These are phyloP conservation scores for Aspergillus aculeatinus DNA, from an alignment of 2,329 filamentous ascomycete genomes.

Conservation along the genomic window DNA sequence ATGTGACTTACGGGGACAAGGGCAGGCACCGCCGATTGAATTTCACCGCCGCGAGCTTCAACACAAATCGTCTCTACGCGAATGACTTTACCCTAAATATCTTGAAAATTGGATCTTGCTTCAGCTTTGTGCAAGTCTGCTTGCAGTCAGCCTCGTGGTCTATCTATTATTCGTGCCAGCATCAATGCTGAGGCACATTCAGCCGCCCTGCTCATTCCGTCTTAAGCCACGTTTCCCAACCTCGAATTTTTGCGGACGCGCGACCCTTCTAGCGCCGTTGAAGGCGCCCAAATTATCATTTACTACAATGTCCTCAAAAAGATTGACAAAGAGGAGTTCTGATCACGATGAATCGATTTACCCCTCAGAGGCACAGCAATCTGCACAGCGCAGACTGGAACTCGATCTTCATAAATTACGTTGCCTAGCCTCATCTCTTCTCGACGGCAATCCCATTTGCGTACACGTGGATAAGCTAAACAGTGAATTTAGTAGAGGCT, in stretches of 20 bases:
- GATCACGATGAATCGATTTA: background rate
- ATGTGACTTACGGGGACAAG: background rate
- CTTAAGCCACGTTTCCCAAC: background rate
- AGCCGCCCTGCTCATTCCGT: background rate
- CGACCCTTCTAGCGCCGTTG: background rate
- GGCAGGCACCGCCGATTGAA: background rate
- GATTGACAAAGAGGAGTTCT: background rate
- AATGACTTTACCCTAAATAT: background rate
- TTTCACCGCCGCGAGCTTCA: background rate
- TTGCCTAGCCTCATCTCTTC: background rate
- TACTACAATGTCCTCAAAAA: background rate
- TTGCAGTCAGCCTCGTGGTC: background rate
- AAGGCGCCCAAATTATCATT: background rate
- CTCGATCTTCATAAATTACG: background rate
- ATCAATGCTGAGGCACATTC: background rate
- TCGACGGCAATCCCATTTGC: background rate
- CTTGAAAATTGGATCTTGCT: background rate
- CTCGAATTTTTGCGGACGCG: background rate
- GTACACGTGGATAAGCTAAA: background rate
- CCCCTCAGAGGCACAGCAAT: background rate
- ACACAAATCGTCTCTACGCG: background rate
- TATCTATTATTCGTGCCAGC: background rate
- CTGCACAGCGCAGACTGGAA: background rate
- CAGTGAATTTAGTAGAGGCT: background rate
- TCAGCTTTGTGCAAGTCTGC: background rate